A percentile compares a stretch with the other conserved stretches of the same genome.
Conservation (phyloP, 176 grass and related monocot genomes). For the Eleusine coracana region DNA sequence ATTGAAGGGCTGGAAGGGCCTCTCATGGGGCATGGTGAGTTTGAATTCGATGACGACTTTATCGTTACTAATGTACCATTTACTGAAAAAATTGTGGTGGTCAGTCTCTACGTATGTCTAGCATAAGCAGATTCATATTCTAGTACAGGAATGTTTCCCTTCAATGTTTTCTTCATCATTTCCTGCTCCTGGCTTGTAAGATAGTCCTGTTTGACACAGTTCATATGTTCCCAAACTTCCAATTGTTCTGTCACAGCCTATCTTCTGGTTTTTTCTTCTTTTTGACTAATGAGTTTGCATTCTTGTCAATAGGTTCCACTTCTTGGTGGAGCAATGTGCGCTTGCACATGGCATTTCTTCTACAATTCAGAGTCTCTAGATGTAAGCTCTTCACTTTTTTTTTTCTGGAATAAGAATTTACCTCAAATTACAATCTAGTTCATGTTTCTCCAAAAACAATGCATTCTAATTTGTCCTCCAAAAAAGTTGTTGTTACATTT, state of each 20-base stretch:
- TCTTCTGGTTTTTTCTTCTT: background rate
- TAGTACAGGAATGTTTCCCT: background rate
- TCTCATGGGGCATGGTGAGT: conserved; percentile 94
- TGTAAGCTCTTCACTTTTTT: conserved; percentile 41
- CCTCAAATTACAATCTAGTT: background rate
- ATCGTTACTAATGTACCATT: background rate
- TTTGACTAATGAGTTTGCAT: conserved; percentile 20
- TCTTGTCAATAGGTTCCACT: conserved; percentile 72
- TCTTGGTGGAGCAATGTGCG: conserved; percentile 93
- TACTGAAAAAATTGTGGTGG: conserved; percentile 1
- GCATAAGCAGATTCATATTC: background rate
- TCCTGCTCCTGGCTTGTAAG: background rate
- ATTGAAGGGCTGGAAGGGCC: conserved; percentile 78
- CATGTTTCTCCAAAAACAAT: background rate
- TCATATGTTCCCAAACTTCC: background rate
- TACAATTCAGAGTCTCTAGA: conserved; percentile 92
- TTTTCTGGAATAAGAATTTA: background rate
- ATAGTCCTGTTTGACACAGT: background rate
- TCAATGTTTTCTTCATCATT: background rate
- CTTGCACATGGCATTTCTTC: conserved; percentile 98
- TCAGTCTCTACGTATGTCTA: background rate
- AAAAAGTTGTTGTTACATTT: background rate
- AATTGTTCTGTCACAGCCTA: conserved; percentile 12
- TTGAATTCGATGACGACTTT: conserved; percentile 7
- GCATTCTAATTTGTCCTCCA: background rate